Evolutionary conservation across 1,284 basidiomycete species (phyloP).

Genomic region (Moniliophthora roreri): DNA sequence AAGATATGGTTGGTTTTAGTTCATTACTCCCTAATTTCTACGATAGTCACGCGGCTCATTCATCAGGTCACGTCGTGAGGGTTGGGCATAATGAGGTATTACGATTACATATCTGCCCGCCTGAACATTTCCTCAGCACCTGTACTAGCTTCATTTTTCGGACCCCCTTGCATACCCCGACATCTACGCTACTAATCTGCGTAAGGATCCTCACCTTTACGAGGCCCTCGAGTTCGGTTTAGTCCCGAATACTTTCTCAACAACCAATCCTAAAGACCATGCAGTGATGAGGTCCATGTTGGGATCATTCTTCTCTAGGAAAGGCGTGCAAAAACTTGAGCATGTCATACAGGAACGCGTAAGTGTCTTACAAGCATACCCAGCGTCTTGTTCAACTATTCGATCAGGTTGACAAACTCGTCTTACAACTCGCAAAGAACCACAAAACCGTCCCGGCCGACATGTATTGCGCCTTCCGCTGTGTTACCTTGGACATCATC

Average conservation of each 20-base stretch:
- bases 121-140: not conserved
- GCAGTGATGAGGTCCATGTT: not conserved
- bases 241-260: not conserved
- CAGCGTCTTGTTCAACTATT: not conserved
- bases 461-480: slow-evolving; percentile 17
- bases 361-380: not conserved
- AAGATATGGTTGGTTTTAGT: slow-evolving; percentile 24
- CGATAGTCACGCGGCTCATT: not conserved
- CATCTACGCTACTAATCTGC: not conserved
- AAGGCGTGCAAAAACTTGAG: not conserved
- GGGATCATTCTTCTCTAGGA: slow-evolving; percentile 1
- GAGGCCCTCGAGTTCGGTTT: not conserved
- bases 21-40: not conserved
- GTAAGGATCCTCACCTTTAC: not conserved
- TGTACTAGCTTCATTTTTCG: not conserved
- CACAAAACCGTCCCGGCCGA: slow-evolving; percentile 15
- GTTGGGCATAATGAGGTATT: slow-evolving; percentile 31
- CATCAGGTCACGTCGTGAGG: slow-evolving; percentile 28
- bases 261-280: slow-evolving; percentile 1
- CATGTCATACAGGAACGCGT: slow-evolving; percentile 2
- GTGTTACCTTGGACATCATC: slow-evolving; percentile 26
- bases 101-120: not conserved
- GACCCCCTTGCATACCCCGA: not conserved
- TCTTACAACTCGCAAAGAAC: slow-evolving; percentile 16
- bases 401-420: slow-evolving; percentile 22